Percentiles rank a stretch among this genome's conserved stretches.
These are phyloP conservation scores for Psilocybe mexicana DNA, from an alignment of 1,284 basidiomycete genomes.

Conservation along the genomic window DNA sequence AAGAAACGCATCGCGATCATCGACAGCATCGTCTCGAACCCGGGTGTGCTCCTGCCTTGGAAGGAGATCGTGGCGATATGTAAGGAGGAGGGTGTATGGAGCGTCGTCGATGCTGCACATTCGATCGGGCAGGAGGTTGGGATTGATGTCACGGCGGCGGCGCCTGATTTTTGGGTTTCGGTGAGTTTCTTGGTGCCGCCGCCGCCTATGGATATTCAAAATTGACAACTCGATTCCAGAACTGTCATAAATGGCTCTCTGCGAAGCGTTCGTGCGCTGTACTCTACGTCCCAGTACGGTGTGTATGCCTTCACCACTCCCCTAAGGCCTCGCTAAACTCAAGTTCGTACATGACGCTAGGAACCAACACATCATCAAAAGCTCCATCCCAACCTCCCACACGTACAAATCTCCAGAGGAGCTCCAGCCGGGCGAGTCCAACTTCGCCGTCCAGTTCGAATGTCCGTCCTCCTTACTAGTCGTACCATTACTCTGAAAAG, in stretches of 20 bases:
- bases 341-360: slow-evolving; percentile 32
- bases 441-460: slow-evolving; percentile 62
- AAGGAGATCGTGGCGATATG: slow-evolving; percentile 72
- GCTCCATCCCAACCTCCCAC: slow-evolving; percentile 74
- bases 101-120: slow-evolving; percentile 84
- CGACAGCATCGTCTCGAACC: slow-evolving; percentile 72
- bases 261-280: slow-evolving; percentile 73
- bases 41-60: slow-evolving; percentile 81
- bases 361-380: slow-evolving; percentile 78
- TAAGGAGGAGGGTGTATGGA: slow-evolving; percentile 66
- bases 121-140: slow-evolving; percentile 69
- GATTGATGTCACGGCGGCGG: slow-evolving; percentile 57
- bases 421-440: slow-evolving; percentile 25
- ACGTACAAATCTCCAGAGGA: slow-evolving; percentile 51
- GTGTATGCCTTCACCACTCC: slow-evolving; percentile 34
- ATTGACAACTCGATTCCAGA: slow-evolving; percentile 37
- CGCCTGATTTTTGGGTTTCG: slow-evolving; percentile 82
- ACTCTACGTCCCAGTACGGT: slow-evolving; percentile 80
- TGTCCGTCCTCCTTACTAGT: slow-evolving; percentile 39
- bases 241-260: slow-evolving; percentile 85
- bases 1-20: slow-evolving; percentile 71
- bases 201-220: too few relatives aligned
- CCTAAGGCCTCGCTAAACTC: too few relatives aligned
- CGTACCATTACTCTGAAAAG: slow-evolving; percentile 14
- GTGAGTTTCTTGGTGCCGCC: slow-evolving; percentile 37